Base-by-base conservation (phyloP, 169 alveolate species). In the Cardiosporidium cionae region DNA sequence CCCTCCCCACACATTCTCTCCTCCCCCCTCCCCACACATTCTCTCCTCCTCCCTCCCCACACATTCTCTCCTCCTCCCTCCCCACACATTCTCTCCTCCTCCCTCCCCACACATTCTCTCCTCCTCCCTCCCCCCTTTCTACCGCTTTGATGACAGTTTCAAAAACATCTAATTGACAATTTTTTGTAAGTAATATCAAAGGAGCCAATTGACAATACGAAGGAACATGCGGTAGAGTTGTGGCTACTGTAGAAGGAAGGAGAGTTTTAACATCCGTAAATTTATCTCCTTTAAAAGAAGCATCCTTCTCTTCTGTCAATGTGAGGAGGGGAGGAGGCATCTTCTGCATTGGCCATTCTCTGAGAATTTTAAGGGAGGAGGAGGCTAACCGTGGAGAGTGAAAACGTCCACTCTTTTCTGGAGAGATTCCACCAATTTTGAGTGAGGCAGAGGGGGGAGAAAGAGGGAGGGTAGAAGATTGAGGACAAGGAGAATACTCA, bases 121-220 rank as follows among this genome's bases (percentile, higher is more conserved):
- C n/a, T n/a, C n/a, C n/a, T n/a, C n/a, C n/a, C n/a, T n/a, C n/a
- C n/a, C n/a, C n/a, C n/a, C n/a, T n/a, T n/a, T n/a, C n/a, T 23
- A 68, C 82, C 31, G 58, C 54, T 6, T 62, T 66, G 74, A 75
- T 67, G 29, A 67, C 69, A 2, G 65, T 68, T 7, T 75, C 82
- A 32, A 75, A 67, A 34, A 62, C 67, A n/a, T 65, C 82, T 3
- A 75, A 35, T 4, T 29, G 68, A 29, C 34, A 28, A 33, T 63
- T 31, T 5, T 71, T 54, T 7, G 71, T 65, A 0, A 75, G 66
- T 6, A 68, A 65, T 0, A 75, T 72, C n/a, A 75, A 76, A 3
- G 82, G 82, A 23, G 82, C 82, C 2, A 75, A 54, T 62, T 75
- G 77, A 63, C 76, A 75, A 72, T 75, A 75, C 7, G 82, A 72